Conservation (phyloP, 352 stramenopile species). For the Globisporangium paroecandrum region DNA sequence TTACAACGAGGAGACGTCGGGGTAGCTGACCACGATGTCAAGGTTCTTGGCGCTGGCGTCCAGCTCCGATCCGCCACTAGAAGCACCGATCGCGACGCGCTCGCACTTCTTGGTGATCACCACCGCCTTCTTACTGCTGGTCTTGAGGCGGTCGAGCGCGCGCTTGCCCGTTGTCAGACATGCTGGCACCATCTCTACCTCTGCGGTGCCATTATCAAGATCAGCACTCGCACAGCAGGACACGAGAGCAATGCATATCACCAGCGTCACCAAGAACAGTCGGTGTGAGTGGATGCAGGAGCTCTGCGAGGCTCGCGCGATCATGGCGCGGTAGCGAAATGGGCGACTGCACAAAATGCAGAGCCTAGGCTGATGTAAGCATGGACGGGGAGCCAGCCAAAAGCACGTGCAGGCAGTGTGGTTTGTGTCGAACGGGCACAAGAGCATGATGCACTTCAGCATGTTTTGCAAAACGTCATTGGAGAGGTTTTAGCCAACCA, state of each 20-base stretch:
- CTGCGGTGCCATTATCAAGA: background rate
- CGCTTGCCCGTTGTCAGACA: conserved; percentile 2
- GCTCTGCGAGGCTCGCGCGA: background rate
- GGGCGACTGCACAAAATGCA: background rate
- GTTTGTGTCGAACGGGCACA: background rate
- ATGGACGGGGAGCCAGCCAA: background rate
- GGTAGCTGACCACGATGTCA: conserved; percentile 3
- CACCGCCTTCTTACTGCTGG: background rate
- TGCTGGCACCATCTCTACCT: background rate
- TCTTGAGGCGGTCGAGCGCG: background rate
- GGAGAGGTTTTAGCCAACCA: background rate
- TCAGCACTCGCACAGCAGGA: background rate
- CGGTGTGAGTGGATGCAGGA: background rate
- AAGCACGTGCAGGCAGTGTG: background rate
- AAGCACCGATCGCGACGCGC: background rate
- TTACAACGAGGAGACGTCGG: background rate
- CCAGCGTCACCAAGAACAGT: background rate
- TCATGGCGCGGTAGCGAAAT: background rate
- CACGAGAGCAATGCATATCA: background rate
- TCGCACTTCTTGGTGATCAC: conserved; percentile 10
- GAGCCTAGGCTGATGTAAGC: background rate
- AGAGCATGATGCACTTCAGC: background rate
- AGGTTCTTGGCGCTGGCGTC: conserved; percentile 5
- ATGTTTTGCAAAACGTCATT: background rate
- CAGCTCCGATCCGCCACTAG: background rate